A percentile compares a stretch with the other conserved stretches of the same genome.
phyloP scores from a whole-genome alignment of 2,329 filamentous ascomycete genomes.

The Trichophyton schoenleinii region DNA sequence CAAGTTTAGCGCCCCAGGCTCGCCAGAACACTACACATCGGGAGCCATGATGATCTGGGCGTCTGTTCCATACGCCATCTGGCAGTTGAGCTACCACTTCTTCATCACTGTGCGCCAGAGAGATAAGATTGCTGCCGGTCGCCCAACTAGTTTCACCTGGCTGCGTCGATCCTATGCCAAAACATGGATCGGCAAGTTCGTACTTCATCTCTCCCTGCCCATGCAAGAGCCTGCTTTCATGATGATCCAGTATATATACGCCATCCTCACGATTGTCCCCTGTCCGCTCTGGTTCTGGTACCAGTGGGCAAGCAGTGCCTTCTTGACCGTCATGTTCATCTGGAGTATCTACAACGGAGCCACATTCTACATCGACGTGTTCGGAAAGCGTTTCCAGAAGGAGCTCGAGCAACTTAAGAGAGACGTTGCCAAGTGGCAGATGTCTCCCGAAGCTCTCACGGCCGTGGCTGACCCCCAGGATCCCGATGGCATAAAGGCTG shows the following conservation, averaged over 20 bases:
- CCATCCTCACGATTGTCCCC: constrained; percentile 82
- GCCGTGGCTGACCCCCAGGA: background rate
- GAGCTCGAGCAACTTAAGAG: constrained; percentile 80
- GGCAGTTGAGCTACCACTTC: constrained; percentile 89
- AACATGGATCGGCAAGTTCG: constrained; percentile 74
- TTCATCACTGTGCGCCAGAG: constrained; percentile 89
- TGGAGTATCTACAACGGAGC: constrained; percentile 97
- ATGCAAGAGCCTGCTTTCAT: constrained; percentile 89
- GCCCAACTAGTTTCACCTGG: constrained; percentile 96
- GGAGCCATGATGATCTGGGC: constrained; percentile 87
- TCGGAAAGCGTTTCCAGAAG: constrained; percentile 91
- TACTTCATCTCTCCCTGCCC: constrained; percentile 59
- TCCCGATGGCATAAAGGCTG: background rate
- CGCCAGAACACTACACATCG: constrained; percentile 66
- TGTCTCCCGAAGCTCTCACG: constrained; percentile 10
- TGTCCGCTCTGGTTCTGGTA: constrained; percentile 93
- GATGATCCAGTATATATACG: constrained; percentile 87
- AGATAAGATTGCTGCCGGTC: constrained; percentile 88
- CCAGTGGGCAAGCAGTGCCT: constrained; percentile 61
- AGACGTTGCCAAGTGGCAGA: constrained; percentile 81
- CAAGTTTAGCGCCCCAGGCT: constrained; percentile 54
- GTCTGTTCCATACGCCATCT: constrained; percentile 78
- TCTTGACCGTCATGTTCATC: constrained; percentile 70
- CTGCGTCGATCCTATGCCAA: constrained; percentile 82
- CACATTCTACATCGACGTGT: constrained; percentile 96